Evolutionary conservation across 352 stramenopile genomes (phyloP).

Genomic region (Hyaloperonospora brassicae): DNA sequence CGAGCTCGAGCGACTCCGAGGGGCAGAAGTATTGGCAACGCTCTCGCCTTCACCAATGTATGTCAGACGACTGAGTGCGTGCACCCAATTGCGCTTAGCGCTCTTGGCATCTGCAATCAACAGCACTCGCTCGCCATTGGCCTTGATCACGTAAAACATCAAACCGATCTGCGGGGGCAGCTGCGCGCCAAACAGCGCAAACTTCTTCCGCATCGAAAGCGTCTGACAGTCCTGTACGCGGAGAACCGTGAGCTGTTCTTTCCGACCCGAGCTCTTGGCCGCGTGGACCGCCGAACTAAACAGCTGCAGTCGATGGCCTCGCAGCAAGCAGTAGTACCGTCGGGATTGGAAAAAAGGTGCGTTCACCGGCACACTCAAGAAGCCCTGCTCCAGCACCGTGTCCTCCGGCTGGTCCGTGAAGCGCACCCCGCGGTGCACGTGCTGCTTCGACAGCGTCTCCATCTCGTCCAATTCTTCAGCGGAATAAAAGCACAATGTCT

Average conservation of each 20-base stretch:
- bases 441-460: conserved; percentile 40
- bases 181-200: conserved; percentile 47
- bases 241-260: conserved; percentile 42
- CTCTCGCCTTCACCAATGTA: conserved; percentile 37
- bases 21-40: conserved; percentile 7
- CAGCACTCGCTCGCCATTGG: conserved; percentile 56
- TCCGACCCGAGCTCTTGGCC: conserved; percentile 36
- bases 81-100: conserved; percentile 50
- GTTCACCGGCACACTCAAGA: conserved; percentile 41
- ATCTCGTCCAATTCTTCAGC: conserved; percentile 46
- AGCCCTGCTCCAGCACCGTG: conserved; percentile 66
- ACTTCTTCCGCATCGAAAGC: conserved; percentile 53
- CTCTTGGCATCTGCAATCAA: conserved; percentile 38
- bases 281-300: conserved; percentile 47
- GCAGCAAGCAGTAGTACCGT: conserved; percentile 62
- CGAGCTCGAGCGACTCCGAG: conserved; percentile 19
- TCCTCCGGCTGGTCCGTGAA: conserved; percentile 42
- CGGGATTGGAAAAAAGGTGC: conserved; percentile 52
- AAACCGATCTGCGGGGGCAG: conserved; percentile 38
- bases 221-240: conserved; percentile 51
- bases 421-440: conserved; percentile 36
- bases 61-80: conserved; percentile 38
- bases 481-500: conserved; percentile 49
- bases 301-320: conserved; percentile 34
- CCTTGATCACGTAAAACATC: conserved; percentile 66